Evolutionary conservation across 2,329 filamentous ascomycete genomes (phyloP).

Genomic region (Penicillium hesseltinei): DNA sequence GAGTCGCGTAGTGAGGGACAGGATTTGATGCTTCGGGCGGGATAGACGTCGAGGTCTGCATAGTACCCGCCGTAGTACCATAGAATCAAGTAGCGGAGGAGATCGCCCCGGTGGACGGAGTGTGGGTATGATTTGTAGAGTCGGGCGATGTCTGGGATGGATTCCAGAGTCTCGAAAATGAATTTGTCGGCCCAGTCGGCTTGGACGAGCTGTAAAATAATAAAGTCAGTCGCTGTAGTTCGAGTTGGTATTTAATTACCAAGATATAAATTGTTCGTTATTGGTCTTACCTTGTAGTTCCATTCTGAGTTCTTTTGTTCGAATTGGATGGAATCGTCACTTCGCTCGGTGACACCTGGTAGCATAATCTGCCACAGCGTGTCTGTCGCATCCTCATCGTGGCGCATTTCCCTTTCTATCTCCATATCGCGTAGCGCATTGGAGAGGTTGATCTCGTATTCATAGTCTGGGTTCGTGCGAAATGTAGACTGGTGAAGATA

Average conservation of each 20-base stretch:
- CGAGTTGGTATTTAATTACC: background rate
- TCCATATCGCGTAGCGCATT: slow-evolving; percentile 28
- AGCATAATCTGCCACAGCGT: slow-evolving; percentile 36
- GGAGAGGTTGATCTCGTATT: slow-evolving; percentile 27
- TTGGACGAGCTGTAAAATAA: slow-evolving; percentile 25
- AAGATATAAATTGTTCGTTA: background rate
- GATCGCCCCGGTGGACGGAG: slow-evolving; percentile 52
- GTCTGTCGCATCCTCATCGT: slow-evolving; percentile 12
- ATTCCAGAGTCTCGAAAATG: slow-evolving; percentile 22
- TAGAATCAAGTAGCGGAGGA: slow-evolving; percentile 38
- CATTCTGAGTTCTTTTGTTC: slow-evolving; percentile 30
- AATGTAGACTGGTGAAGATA: slow-evolving; percentile 32
- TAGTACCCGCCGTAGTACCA: slow-evolving; percentile 41
- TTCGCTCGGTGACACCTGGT: slow-evolving; percentile 15
- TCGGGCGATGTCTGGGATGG: slow-evolving; percentile 28
- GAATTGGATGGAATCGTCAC: slow-evolving; percentile 27
- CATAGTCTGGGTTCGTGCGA: slow-evolving; percentile 28
- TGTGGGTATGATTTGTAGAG: slow-evolving; percentile 40
- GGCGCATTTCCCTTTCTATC: slow-evolving; percentile 10
- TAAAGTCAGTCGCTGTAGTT: background rate
- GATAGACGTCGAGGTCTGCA: slow-evolving; percentile 35
- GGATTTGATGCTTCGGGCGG: slow-evolving; percentile 26
- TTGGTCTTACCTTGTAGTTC: slow-evolving; percentile 26
- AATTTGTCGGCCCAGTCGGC: slow-evolving; percentile 29
- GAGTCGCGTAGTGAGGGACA: slow-evolving; percentile 28